A percentile compares a stretch with the other conserved stretches of the same genome.
Conservation (phyloP, 768 basidiomycete genomes). For the Mycena chlorophos region DNA sequence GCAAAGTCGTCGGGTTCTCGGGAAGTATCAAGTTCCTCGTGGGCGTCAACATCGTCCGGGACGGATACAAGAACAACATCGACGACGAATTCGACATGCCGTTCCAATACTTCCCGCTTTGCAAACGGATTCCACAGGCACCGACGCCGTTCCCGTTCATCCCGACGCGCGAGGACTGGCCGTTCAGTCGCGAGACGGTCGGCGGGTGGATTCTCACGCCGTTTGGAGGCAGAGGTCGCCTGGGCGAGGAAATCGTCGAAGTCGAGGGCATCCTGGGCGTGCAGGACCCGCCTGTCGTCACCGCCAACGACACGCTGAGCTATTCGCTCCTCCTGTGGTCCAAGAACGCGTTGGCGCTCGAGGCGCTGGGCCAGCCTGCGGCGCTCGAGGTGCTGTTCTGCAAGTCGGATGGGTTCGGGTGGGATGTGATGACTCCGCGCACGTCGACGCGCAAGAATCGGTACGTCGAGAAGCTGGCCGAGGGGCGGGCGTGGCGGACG, state of each 20-base stretch:
- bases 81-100: constrained; percentile 16
- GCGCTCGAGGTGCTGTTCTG: constrained; percentile 14
- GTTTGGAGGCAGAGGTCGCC: constrained; percentile 9
- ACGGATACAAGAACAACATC: constrained; percentile 3
- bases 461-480: constrained; percentile 1
- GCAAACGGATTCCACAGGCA: constrained; percentile 5
- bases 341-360: constrained; percentile 17
- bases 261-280: constrained; percentile 17
- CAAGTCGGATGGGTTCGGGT: constrained; percentile 12
- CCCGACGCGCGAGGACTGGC: constrained; percentile 18
- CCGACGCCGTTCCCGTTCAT: constrained; percentile 16
- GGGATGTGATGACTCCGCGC: constrained; percentile 7
- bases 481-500: constrained; percentile 11
- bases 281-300: constrained; percentile 18
- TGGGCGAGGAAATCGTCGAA: constrained; percentile 11
- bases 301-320: constrained; percentile 8
- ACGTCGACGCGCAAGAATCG: constrained; percentile 9
- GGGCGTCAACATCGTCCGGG: constrained; percentile 9
- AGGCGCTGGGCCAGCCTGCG: constrained; percentile 16
- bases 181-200: constrained; percentile 9
- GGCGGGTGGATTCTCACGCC: constrained; percentile 18
- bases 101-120: constrained; percentile 10
- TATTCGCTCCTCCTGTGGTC: constrained; percentile 20
- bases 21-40: constrained; percentile 10
- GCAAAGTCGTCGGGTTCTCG: background rate